Evolutionary conservation across 1,284 basidiomycete genomes (phyloP).

Genomic region (Leccinum subrobustum): DNA sequence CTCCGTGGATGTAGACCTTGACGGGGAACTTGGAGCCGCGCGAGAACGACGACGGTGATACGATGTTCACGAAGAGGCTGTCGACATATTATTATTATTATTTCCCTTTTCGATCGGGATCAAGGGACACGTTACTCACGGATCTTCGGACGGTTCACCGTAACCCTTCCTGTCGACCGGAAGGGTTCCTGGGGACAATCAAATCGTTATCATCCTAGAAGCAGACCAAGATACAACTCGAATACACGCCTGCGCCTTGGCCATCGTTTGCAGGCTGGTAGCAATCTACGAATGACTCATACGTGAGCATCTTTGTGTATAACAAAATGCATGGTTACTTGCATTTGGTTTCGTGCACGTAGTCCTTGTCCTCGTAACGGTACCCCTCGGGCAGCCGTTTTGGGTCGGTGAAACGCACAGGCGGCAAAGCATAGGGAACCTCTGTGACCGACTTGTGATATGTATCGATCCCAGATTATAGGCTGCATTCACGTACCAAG

Average conservation of each 20-base stretch:
- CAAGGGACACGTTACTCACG: conserved; percentile 39
- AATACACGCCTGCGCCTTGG: conserved; percentile 47
- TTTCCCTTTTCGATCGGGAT: neutral
- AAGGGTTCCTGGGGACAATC: conserved; percentile 31
- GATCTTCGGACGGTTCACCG: conserved; percentile 68
- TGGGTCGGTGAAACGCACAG: conserved; percentile 63
- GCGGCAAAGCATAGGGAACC: conserved; percentile 69
- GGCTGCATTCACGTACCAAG: conserved; percentile 45
- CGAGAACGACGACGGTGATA: conserved; percentile 58
- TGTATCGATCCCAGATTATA: neutral
- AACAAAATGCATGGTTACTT: conserved; percentile 25
- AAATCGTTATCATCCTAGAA: neutral
- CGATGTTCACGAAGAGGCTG: conserved; percentile 71
- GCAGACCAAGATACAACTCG: neutral
- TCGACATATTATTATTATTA: neutral
- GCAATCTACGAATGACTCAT: conserved; percentile 42
- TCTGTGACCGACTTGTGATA: conserved; percentile 40
- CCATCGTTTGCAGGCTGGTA: conserved; percentile 64
- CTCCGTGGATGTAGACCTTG: conserved; percentile 75
- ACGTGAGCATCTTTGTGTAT: neutral
- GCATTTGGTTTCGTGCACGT: conserved; percentile 61
- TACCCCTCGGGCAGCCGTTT: conserved; percentile 50
- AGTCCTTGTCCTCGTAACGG: conserved; percentile 59
- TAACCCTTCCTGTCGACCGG: conserved; percentile 60
- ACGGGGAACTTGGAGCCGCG: conserved; percentile 54